Evolutionary conservation across 2,329 filamentous ascomycete genomes (phyloP).

Genomic region (Calonectria pseudoreteaudii): DNA sequence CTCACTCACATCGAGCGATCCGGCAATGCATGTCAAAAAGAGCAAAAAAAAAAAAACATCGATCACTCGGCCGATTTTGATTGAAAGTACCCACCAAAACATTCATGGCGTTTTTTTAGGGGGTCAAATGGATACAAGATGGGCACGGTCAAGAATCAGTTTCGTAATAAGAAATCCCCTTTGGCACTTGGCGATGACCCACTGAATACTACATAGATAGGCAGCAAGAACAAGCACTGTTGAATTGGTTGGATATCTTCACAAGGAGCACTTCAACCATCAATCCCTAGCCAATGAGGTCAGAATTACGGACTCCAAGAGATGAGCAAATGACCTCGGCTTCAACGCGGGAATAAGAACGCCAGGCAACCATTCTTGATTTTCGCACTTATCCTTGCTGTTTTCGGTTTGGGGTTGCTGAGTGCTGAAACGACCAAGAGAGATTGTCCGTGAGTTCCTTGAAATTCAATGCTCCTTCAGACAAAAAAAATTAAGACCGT

Average conservation of each 20-base stretch:
- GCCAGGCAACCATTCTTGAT: neutral
- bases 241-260: neutral
- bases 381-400: neutral
- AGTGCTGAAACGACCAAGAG: neutral
- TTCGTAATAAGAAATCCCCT: neutral
- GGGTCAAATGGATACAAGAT: neutral
- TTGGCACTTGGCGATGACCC: neutral
- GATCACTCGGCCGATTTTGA: neutral
- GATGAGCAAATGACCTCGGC: neutral
- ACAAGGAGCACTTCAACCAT: neutral
- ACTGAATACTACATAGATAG: neutral
- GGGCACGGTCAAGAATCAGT: neutral
- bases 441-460: neutral
- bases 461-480: neutral
- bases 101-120: neutral
- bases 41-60: neutral
- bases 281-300: neutral
- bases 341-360: neutral
- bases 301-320: neutral
- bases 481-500: neutral
- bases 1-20: neutral
- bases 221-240: neutral
- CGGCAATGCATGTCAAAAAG: neutral
- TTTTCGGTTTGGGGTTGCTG: neutral
- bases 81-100: neutral